Evolutionary conservation across 2,329 filamentous ascomycete species (phyloP), one percentile per base, ranked within the genome.

Genomic region (Pestalotiopsis sp.): DNA sequence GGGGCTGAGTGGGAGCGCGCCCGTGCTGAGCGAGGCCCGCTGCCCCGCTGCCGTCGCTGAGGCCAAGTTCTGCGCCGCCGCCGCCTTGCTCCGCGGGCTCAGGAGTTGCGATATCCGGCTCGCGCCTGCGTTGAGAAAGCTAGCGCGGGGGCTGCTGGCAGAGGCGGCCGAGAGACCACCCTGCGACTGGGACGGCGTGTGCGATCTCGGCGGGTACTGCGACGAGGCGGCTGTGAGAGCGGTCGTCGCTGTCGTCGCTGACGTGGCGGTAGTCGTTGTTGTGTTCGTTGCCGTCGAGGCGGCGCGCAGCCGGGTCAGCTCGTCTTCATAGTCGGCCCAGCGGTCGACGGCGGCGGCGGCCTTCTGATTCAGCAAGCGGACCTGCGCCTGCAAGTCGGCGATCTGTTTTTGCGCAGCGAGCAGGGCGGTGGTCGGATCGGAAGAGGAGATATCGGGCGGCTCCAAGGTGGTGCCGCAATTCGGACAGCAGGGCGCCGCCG

Each of bases 241-340:
- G 69, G 73, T 71, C 14, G 70, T 66, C 68, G 70, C 73, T 62
- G 71, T 74, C 72, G 73, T 74, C 62, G 72, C 76, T 57, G 12
- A 25, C 68, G 63, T 68, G 66, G 62, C 77, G 77, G 58, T 77
- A 70, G 49, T 77, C 25, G 72, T 71, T 63, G 75, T 76, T 5
- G 73, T 75, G 69, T 73, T 71, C 12, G 70, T 67, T 67, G 71
- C 73, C 63, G 72, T 73, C 72, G 73, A 74, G 64, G 72, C 76
- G 75, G 80, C 81, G 72, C 88, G 88, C 67, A 94, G 83, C 59
- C 80, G 83, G 59, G 88, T 84, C 56, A 94, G 86, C 78, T 94
- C 91, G 79, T 94, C 92, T 81, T 95, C 93, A 84, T 94, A 94
- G 82, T 94, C 91, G 76, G 92, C 91, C 87, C 87, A 90, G 77